Base-by-base conservation (phyloP, 2,329 filamentous ascomycete genomes). In the Aspergillus sp. region DNA sequence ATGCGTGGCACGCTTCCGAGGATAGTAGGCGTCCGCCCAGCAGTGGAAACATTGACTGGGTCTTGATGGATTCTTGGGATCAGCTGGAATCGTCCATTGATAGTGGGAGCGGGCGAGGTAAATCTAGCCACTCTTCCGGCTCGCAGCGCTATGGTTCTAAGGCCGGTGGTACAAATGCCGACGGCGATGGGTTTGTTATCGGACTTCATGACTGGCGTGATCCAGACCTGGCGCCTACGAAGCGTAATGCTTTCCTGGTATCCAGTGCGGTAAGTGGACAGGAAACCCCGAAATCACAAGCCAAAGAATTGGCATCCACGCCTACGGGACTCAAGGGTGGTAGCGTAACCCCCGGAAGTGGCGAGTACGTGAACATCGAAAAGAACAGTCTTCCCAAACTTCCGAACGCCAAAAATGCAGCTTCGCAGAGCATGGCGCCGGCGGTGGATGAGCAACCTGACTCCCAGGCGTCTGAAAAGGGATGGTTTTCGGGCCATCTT, bases 171-270 rank as follows among this genome's bases (percentile, higher is more conserved):
- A 19, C 19, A 19, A 56, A 56, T 36, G 48, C 56, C 7, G 68
- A 69, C 52, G 62, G 72, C 41, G 83, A 88, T 62, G 79, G 77
- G 47, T 91, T 90, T 61, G 77, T 86, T 40, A 90, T 91, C 57
- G 87, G 86, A n/a, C 81, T 89, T 8, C 85, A 93, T 54, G 87
- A 93, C 61, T 91, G 87, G 87, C 79, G 86, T 54, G 87, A 93
- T 62, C 84, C 86, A 4, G 86, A 88, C 61, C 70, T 88, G 12
- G 72, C 88, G 26, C 74, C 74, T 2, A 62, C 69, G 35, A 65
- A 66, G 42, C 60, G 54, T 48, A 63, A 54, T 33, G 47, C 51
- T 29, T 48, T 53, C 26, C 48, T 51, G 12, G 53, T 50, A n/a
- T 54, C 56, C 36, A 67, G 51, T 49, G 54, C 50, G 27, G 45